These are phyloP conservation scores for Emericellopsis atlantica DNA, from an alignment of 2,329 filamentous ascomycete genomes.

Conservation along the genomic window DNA sequence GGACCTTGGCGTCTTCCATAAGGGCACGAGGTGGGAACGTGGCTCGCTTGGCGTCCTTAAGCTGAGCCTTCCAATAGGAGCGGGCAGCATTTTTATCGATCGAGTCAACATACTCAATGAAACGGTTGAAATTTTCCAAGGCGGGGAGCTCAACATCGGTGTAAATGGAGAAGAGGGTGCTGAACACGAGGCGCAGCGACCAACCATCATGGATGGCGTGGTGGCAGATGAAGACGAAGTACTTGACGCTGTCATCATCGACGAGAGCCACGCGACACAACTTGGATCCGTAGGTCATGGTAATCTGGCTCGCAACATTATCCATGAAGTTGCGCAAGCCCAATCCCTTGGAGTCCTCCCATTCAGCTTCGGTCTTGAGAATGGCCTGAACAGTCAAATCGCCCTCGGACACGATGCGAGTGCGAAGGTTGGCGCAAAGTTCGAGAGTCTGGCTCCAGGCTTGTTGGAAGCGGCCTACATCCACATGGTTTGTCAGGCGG, in stretches of 20 bases:
- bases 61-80: slow-evolving; percentile 5
- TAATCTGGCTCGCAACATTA: background rate
- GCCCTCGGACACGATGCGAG: slow-evolving; percentile 4
- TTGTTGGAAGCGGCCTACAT: slow-evolving; percentile 4
- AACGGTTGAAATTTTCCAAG: background rate
- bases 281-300: background rate
- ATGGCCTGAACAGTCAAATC: slow-evolving; percentile 4
- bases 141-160: slow-evolving; percentile 1
- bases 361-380: slow-evolving; percentile 4
- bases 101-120: slow-evolving; percentile 4
- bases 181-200: slow-evolving; percentile 57
- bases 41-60: slow-evolving; percentile 2
- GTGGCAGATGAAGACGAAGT: slow-evolving; percentile 11
- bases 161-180: background rate
- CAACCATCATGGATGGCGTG: slow-evolving; percentile 24
- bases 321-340: background rate
- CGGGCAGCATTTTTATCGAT: slow-evolving; percentile 1
- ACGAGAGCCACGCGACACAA: background rate
- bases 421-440: slow-evolving; percentile 2
- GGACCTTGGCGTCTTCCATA: background rate
- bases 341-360: background rate
- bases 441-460: slow-evolving; percentile 4
- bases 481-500: slow-evolving; percentile 6
- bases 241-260: background rate
- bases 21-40: slow-evolving; percentile 2